Evolutionary conservation across 2,329 filamentous ascomycete genomes (phyloP).

Genomic region (Juglanconis oblonga): DNA sequence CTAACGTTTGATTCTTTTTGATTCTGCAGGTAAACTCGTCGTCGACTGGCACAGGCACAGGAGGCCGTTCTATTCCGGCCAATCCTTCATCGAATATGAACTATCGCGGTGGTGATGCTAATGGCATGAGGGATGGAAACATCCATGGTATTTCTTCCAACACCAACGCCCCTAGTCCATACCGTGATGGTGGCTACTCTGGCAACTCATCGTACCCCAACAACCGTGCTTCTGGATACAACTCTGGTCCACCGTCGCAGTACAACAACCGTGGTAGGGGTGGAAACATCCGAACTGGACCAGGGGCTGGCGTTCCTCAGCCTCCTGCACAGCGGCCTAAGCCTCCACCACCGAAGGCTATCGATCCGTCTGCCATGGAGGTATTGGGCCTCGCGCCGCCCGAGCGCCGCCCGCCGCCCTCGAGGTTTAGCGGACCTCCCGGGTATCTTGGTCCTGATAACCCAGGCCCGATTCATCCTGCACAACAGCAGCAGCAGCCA

Average conservation of each 20-base stretch:
- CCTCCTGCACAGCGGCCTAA: conserved; percentile 10
- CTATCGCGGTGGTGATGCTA: background rate
- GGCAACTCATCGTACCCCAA: background rate
- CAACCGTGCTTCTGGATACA: no score
- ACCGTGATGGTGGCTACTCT: background rate
- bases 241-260: background rate
- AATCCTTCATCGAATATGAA: background rate
- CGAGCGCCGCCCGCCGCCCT: conserved; percentile 35
- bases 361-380: conserved; percentile 51
- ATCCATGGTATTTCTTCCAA: background rate
- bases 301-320: conserved; percentile 18
- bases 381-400: conserved; percentile 47
- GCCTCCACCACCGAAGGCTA: conserved; percentile 25
- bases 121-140: background rate
- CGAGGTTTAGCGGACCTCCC: conserved; percentile 1
- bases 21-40: background rate
- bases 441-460: background rate
- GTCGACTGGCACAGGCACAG: background rate
- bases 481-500: conserved; percentile 3
- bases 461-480: background rate
- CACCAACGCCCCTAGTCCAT: background rate
- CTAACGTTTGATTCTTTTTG: background rate
- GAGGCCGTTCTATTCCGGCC: background rate
- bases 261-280: background rate
- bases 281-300: conserved; percentile 1